phyloP scores from a whole-genome alignment of 2,329 filamentous ascomycete species.

The Paecilomyces dactylethromorphus region DNA sequence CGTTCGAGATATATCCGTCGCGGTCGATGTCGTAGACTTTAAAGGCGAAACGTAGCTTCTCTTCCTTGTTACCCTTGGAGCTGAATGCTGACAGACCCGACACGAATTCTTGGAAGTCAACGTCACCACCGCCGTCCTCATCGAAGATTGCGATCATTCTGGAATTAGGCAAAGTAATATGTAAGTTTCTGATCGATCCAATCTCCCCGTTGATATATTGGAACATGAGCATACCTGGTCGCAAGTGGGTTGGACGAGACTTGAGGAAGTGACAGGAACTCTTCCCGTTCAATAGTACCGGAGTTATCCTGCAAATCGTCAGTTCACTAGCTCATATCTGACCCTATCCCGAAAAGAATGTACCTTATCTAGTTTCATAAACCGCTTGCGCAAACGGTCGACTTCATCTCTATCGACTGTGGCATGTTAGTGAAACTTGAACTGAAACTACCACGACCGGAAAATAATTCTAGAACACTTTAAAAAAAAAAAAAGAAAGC shows the following conservation, averaged over 20 bases:
- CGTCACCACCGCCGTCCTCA: conserved; percentile 93
- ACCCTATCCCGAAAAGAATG: background rate
- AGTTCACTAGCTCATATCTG: background rate
- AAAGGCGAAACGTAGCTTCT: conserved; percentile 96
- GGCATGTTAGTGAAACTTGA: background rate
- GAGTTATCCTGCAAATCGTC: conserved; percentile 70
- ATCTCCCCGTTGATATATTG: background rate
- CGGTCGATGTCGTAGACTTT: conserved; percentile 99
- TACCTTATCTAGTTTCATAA: conserved; percentile 99
- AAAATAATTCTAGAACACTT: background rate
- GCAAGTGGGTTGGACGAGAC: conserved; percentile 97
- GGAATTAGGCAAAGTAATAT: conserved; percentile 4
- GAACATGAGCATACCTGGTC: conserved; percentile 59
- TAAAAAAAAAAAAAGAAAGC: conserved; percentile 24
- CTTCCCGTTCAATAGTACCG: conserved; percentile 95
- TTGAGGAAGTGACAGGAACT: conserved; percentile 94
- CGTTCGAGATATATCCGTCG: conserved; percentile 97
- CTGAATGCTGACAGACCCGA: conserved; percentile 92
- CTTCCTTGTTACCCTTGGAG: conserved; percentile 97
- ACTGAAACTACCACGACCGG: background rate
- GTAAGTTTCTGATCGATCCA: background rate
- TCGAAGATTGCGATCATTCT: conserved; percentile 99
- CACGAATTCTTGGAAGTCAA: conserved; percentile 98
- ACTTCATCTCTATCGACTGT: conserved; percentile 96
- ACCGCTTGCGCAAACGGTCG: conserved; percentile 88